Percentiles rank a stretch among this genome's conserved stretches.
phyloP scores from a whole-genome alignment of 2,329 filamentous ascomycete genomes.

The Neonectria ditissima region DNA sequence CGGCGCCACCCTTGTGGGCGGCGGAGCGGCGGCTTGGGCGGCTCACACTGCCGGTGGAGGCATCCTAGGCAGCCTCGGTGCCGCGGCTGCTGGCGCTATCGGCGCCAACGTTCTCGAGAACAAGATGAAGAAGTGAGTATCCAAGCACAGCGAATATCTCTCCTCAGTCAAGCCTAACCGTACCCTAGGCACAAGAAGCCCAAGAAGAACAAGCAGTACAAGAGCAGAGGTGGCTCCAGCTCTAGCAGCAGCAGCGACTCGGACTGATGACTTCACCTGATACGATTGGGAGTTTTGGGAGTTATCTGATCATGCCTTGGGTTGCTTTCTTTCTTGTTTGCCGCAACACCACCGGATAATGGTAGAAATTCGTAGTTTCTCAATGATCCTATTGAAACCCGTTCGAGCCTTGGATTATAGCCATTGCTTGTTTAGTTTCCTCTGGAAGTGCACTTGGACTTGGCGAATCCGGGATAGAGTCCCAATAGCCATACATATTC shows the following conservation, averaged over 20 bases:
- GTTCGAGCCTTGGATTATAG: neutral
- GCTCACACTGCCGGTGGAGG: slow-evolving; percentile 67
- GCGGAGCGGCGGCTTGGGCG: slow-evolving; percentile 65
- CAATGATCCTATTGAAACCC: neutral
- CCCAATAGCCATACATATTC: too few species aligned
- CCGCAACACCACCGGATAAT: neutral
- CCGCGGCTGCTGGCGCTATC: slow-evolving; percentile 65
- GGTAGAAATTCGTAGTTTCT: neutral
- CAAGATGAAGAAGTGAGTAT: slow-evolving; percentile 49
- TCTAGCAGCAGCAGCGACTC: slow-evolving; percentile 43
- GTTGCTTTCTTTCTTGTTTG: neutral
- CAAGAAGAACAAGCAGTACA: slow-evolving; percentile 48
- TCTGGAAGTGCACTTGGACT: neutral
- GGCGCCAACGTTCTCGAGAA: slow-evolving; percentile 65
- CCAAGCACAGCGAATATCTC: neutral
- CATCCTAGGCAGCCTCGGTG: slow-evolving; percentile 62
- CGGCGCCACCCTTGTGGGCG: slow-evolving; percentile 64
- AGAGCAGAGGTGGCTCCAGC: slow-evolving; percentile 37
- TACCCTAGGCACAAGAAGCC: slow-evolving; percentile 49
- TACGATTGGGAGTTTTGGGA: slow-evolving; percentile 9
- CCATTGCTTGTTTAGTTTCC: neutral
- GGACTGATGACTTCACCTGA: slow-evolving; percentile 35
- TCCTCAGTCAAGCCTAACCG: neutral
- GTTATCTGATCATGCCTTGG: neutral
- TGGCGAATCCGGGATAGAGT: neutral